Conservation (phyloP, 2,329 filamentous ascomycete species). For the Zasmidium cellare region DNA sequence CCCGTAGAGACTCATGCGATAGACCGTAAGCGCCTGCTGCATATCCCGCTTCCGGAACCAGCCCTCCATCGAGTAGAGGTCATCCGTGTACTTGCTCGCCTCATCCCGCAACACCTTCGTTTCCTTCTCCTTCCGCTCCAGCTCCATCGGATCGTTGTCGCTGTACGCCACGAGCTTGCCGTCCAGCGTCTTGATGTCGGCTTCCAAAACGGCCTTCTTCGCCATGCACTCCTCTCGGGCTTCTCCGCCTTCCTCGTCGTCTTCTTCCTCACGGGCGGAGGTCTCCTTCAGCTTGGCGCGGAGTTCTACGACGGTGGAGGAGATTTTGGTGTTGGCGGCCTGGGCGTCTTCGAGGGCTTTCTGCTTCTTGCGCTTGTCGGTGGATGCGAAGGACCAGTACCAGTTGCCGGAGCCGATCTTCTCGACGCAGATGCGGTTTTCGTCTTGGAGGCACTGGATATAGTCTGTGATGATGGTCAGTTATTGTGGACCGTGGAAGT, state of each 20-base stretch:
- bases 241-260: constrained; percentile 35
- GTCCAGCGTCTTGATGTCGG: constrained; percentile 40
- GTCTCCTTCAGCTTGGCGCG: constrained; percentile 42
- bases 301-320: constrained; percentile 38
- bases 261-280: constrained; percentile 35
- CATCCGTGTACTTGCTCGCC: constrained; percentile 44
- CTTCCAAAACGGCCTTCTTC: constrained; percentile 37
- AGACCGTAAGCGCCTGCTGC: constrained; percentile 42
- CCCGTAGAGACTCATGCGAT: constrained; percentile 52
- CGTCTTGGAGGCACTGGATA: constrained; percentile 61
- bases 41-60: constrained; percentile 45
- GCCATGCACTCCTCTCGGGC: constrained; percentile 39
- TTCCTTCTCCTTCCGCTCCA: constrained; percentile 42
- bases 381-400: constrained; percentile 68
- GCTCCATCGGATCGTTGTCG: constrained; percentile 47
- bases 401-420: constrained; percentile 72
- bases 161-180: constrained; percentile 46
- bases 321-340: constrained; percentile 40
- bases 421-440: constrained; percentile 63
- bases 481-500: too few relatives aligned
- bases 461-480: constrained; percentile 48
- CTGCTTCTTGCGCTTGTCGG: constrained; percentile 54
- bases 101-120: constrained; percentile 30
- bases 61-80: constrained; percentile 48
- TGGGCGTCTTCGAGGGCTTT: constrained; percentile 38